Evolutionary conservation across 2,329 filamentous ascomycete genomes (phyloP).

Genomic region (Talaromyces verruculosus): DNA sequence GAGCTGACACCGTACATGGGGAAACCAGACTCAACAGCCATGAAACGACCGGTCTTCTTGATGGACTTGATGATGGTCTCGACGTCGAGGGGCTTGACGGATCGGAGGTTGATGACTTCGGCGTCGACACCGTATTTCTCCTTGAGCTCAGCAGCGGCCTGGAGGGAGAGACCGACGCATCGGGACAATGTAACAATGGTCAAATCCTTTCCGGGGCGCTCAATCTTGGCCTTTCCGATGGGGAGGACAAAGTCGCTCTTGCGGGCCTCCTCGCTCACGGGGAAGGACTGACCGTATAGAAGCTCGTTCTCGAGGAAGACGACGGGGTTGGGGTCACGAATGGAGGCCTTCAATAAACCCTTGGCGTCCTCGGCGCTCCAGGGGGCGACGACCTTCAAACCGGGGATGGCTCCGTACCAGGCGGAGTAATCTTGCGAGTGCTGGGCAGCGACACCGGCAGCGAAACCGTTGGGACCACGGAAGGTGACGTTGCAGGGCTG

Average conservation of each 20-base stretch:
- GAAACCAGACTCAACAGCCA: conserved; percentile 93
- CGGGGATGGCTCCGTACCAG: conserved; percentile 98
- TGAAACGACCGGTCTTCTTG: conserved; percentile 94
- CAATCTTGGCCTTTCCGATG: conserved; percentile 98
- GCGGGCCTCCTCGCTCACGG: conserved; percentile 95
- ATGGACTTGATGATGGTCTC: conserved; percentile 94
- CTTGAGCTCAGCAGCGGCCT: conserved; percentile 87
- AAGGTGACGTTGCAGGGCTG: conserved; percentile 99
- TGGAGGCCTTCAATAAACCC: conserved; percentile 94
- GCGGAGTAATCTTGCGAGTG: conserved; percentile 98
- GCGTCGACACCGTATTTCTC: conserved; percentile 93
- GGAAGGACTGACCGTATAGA: conserved; percentile 90
- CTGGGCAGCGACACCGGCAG: conserved; percentile 90
- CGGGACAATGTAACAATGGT: conserved; percentile 94
- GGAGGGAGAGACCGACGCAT: conserved; percentile 87
- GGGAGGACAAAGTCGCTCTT: conserved; percentile 95
- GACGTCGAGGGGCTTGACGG: conserved; percentile 92
- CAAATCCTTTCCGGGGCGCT: conserved; percentile 91
- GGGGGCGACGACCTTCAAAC: conserved; percentile 92
- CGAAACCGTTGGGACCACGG: conserved; percentile 98
- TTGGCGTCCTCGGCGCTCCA: conserved; percentile 99
- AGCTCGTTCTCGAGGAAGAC: conserved; percentile 84
- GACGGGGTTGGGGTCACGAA: conserved; percentile 96
- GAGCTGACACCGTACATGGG: conserved; percentile 89
- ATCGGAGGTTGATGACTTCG: conserved; percentile 97